These are phyloP conservation scores for Stentor roeselii DNA, from an alignment of 73 alveolate species.

Conservation along the genomic window DNA sequence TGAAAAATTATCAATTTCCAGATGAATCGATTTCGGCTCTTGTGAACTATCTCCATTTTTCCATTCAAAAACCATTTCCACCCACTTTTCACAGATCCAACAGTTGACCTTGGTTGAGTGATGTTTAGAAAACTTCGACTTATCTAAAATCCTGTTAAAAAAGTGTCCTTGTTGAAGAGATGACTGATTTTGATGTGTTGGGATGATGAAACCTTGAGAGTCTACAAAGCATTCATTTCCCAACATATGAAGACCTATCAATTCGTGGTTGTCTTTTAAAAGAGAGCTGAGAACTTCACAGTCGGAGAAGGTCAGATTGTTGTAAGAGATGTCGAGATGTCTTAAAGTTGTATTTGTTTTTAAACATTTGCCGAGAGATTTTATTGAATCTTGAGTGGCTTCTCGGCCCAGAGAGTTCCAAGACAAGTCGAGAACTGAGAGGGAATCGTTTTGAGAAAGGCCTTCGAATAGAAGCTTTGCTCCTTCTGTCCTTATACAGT, in stretches of 20 bases:
- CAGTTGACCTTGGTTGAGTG: not conserved
- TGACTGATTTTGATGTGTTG: not conserved
- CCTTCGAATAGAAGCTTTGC: constrained; percentile 18
- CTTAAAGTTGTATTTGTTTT: constrained; percentile 50
- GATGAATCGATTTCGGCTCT: constrained; percentile 18
- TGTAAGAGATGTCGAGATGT: constrained; percentile 78
- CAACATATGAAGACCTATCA: constrained; percentile 79
- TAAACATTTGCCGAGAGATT: constrained; percentile 42
- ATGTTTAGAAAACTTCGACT: not conserved
- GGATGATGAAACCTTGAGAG: constrained; percentile 68
- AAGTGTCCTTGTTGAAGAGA: constrained; percentile 12
- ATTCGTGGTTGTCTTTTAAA: constrained; percentile 65
- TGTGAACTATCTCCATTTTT: not conserved
- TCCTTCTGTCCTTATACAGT: constrained; percentile 53
- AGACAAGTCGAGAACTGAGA: constrained; percentile 4
- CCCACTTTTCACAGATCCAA: constrained; percentile 29
- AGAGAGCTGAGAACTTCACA: constrained; percentile 54
- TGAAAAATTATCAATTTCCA: constrained; percentile 5
- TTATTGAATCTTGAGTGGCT: not conserved
- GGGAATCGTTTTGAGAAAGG: not conserved
- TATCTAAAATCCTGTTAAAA: constrained; percentile 17
- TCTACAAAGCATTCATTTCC: constrained; percentile 80
- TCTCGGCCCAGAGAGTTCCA: constrained; percentile 18
- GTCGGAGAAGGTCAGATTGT: constrained; percentile 49
- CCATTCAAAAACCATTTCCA: constrained; percentile 17